These are phyloP conservation scores for Colletotrichum sp. DNA, from an alignment of 2,329 filamentous ascomycete species.

Conservation along the genomic window DNA sequence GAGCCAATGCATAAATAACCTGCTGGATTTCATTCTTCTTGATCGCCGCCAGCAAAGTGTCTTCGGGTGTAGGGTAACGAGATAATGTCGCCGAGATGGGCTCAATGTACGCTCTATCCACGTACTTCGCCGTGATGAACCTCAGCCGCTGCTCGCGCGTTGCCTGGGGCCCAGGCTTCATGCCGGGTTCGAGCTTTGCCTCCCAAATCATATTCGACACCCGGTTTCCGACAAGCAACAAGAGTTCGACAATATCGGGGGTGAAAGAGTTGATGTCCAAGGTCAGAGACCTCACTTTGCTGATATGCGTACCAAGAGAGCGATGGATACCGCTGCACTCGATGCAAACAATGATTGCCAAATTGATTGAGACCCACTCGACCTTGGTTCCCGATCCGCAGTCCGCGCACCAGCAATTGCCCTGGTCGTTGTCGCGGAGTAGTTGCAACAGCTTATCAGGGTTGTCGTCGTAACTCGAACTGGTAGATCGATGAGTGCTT, in stretches of 20 bases:
- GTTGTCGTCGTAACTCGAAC: conserved; percentile 79
- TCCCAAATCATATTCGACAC: conserved; percentile 98
- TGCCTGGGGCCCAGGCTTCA: conserved; percentile 78
- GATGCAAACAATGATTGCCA: conserved; percentile 95
- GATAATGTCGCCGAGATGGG: conserved; percentile 78
- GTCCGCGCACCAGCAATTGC: conserved; percentile 93
- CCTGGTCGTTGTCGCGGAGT: conserved; percentile 88
- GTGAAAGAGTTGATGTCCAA: conserved; percentile 97
- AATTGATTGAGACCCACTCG: conserved; percentile 98
- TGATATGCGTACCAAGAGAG: conserved; percentile 95
- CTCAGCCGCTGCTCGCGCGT: conserved; percentile 89
- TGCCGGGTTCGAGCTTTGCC: conserved; percentile 74
- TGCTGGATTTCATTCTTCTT: conserved; percentile 96
- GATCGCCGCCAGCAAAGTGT: conserved; percentile 88
- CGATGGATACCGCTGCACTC: conserved; percentile 98
- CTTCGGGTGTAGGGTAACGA: conserved; percentile 79
- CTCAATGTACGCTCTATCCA: conserved; percentile 81
- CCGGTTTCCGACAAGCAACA: conserved; percentile 90
- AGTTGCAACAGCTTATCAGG: conserved; percentile 86
- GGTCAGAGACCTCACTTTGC: conserved; percentile 93
- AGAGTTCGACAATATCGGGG: conserved; percentile 92
- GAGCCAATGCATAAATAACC: conserved; percentile 87
- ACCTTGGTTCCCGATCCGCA: conserved; percentile 92
- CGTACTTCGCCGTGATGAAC: conserved; percentile 96
- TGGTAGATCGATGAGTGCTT: conserved; percentile 69